Conservation (phyloP, 257 asterid genomes). For the Misopates orontium region DNA sequence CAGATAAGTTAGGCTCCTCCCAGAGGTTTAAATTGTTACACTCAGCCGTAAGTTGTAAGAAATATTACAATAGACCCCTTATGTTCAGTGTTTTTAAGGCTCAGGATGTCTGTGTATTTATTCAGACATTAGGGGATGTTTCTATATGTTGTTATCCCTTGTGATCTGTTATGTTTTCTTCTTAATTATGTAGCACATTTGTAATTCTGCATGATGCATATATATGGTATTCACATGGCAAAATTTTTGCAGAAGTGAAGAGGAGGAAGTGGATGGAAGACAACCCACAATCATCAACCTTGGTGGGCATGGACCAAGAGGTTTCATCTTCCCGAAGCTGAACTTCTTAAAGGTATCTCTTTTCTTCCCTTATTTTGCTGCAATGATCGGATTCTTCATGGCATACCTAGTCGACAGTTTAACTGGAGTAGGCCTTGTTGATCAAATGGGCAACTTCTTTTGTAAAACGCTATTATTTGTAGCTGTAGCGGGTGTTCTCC, state of each 20-base stretch:
- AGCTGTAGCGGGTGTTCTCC: slow-evolving; percentile 82
- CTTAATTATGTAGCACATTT: no score
- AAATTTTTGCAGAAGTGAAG: slow-evolving; percentile 89
- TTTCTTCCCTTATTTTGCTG: slow-evolving; percentile 65
- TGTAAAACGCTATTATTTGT: slow-evolving; percentile 77
- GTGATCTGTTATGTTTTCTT: no score
- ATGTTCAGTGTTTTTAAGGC: no score
- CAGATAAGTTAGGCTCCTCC: no score
- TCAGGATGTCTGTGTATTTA: no score
- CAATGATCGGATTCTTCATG: slow-evolving; percentile 97
- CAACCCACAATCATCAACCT: slow-evolving; percentile 87
- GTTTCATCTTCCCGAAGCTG: slow-evolving; percentile 98
- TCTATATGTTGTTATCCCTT: no score
- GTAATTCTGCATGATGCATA: no score
- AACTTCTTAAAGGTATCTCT: slow-evolving; percentile 71
- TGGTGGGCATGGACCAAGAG: slow-evolving; percentile 99
- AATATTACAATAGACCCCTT: no score
- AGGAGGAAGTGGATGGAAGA: slow-evolving; percentile 90
- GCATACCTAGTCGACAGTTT: slow-evolving; percentile 92
- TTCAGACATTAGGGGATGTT: no score
- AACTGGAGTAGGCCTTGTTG: slow-evolving; percentile 90
- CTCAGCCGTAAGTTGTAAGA: no score
- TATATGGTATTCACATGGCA: no score
- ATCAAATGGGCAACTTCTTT: slow-evolving; percentile 93
- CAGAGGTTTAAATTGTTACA: no score